Evolutionary conservation across 306 rosid species (phyloP), one percentile per base, ranked within the genome.

Genomic region (Hippophae tibetana): DNA sequence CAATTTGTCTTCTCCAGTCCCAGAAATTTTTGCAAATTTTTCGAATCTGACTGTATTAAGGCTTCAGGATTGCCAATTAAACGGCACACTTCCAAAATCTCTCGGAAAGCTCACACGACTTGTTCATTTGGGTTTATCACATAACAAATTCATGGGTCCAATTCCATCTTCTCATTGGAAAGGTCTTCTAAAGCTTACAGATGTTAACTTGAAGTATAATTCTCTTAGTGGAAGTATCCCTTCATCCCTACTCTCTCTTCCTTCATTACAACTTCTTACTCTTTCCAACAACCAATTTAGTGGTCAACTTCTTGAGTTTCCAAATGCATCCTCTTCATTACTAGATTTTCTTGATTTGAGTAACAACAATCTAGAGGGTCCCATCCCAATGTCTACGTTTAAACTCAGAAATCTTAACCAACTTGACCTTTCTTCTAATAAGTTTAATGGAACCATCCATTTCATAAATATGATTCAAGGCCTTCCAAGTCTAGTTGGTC

Each of bases 351-450:
- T 57, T 57, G 62, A 14, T 45, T 43, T 58, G 8, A 58, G 62
- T 42, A 8, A 10, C 10, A 58, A 58, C 63, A 18, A 57, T 41
- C 10, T 40, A 9, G 7, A 0, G 7, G 61, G 61, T 40, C 23
- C 61, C 2, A 57, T 57, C 7, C 47, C 61, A 0, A 1, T 41
- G 47, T 57, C 61, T 40, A 57, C 11, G 12, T 57, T 57, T n/a
- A 14, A 44, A 5, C 41, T 58, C 12, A 48, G 0, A 2, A 55
- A 65, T 6, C 80, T 78, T 0, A 38, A 0, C 0, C 2, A 4
- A 47, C 80, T 78, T 27, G 3, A 31, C 5, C 43, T 78, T 6
- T 62, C 82, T 8, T 65, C 53, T 0, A 82, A 86, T 74, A 80
- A 64, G 45, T 74, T 82, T 44, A 78, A 43, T 3, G 89, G 81